Evolutionary conservation across 768 basidiomycete genomes (phyloP).

Genomic region (Nidula microcarpa): DNA sequence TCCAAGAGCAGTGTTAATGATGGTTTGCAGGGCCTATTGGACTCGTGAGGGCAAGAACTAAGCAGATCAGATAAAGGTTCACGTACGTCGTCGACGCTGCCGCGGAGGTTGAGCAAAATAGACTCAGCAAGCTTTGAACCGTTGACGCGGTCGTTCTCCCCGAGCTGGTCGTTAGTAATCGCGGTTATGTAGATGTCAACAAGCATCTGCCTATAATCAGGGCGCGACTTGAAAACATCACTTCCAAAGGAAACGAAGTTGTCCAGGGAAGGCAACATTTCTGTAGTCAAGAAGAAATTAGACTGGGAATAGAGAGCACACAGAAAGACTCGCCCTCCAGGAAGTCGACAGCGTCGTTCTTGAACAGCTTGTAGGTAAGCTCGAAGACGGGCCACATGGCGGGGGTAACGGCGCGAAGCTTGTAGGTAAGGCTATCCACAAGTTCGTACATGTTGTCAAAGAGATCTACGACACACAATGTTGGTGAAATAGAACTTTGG

Average conservation of each 20-base stretch:
- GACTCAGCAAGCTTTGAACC: conserved; percentile 86
- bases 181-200: conserved; percentile 81
- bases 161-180: conserved; percentile 66
- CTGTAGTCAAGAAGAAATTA: conserved; percentile 25
- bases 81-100: conserved; percentile 70
- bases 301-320: conserved; percentile 1
- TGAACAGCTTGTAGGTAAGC: conserved; percentile 78
- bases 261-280: conserved; percentile 86
- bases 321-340: conserved; percentile 60
- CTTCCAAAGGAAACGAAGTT: conserved; percentile 86
- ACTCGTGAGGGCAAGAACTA: conserved; percentile 1
- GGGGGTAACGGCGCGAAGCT: conserved; percentile 68
- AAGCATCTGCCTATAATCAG: conserved; percentile 76
- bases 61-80: conserved; percentile 14
- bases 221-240: conserved; percentile 66
- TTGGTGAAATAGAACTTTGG: background rate
- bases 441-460: conserved; percentile 87
- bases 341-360: conserved; percentile 80
- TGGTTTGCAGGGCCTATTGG: conserved; percentile 56
- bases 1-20: conserved; percentile 59
- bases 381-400: conserved; percentile 89
- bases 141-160: conserved; percentile 80
- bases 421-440: conserved; percentile 83
- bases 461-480: conserved; percentile 48
- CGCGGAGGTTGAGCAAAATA: conserved; percentile 74